Conservation (phyloP, 257 asterid genomes). For the Plantago elongata region DNA sequence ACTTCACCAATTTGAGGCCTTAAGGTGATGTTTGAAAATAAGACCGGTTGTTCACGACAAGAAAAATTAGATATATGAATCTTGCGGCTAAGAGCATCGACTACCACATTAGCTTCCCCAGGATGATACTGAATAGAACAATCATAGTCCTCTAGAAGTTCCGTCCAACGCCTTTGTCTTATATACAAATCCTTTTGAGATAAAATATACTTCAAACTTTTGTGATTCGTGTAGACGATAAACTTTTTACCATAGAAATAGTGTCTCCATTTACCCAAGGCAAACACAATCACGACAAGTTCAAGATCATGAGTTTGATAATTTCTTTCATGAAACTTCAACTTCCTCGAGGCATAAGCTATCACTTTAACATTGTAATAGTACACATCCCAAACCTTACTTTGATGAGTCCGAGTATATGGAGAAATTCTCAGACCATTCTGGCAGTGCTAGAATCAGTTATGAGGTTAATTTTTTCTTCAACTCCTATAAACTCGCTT, state of each 20-base stretch:
- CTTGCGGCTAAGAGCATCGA: not conserved
- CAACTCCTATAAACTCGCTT: not conserved
- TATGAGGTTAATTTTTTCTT: not conserved
- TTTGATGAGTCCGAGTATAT: not conserved
- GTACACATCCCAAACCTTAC: not conserved
- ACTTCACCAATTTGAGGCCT: too few species aligned
- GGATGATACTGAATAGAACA: not conserved
- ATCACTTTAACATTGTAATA: not conserved
- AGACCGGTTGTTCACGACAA: too few species aligned
- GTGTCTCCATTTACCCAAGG: constrained; percentile 1
- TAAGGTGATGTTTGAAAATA: too few species aligned
- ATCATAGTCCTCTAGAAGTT: not conserved
- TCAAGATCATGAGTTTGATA: not conserved
- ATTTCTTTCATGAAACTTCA: not conserved
- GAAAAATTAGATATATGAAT: too few species aligned
- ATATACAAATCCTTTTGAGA: not conserved
- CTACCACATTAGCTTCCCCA: not conserved
- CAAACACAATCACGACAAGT: not conserved
- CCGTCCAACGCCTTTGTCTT: not conserved
- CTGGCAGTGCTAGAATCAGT: not conserved
- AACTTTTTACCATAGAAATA: not conserved
- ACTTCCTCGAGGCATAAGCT: not conserved
- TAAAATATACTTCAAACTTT: not conserved
- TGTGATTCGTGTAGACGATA: not conserved
- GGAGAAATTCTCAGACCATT: not conserved